Evolutionary conservation across 768 basidiomycete genomes (phyloP), one percentile per base, ranked within the genome.

Genomic region (Pleurotus platypus): DNA sequence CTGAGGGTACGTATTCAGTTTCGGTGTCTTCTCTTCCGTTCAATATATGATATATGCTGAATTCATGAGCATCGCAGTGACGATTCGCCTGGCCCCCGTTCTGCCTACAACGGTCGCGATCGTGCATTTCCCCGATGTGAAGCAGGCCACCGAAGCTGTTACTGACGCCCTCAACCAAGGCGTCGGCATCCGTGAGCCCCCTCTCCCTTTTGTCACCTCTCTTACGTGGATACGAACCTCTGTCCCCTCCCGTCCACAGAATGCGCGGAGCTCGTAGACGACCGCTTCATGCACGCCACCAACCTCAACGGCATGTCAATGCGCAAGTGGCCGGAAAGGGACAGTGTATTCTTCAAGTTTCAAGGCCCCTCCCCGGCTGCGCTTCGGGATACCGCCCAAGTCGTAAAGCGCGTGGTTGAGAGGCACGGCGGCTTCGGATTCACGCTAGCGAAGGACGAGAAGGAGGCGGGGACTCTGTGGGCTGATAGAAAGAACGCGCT

Each of bases 261-360:
- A 76, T 94, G 92, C 57, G 83, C 93, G 38, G 93, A 95, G 63
- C 81, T 94, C 5, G 77, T 90, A 24, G 93, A 96, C 66, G 80
- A 83, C 47, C 70, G 77, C 45, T 84, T 86, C 69, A 87, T 92
- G 81, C 69, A 74, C 35, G 80, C 86, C 4, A 77, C 79, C 39
- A 86, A 88, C 68, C 71, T 73, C 45, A 80, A 73, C 56, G 83
- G 82, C 62, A 76, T 72, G 60, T 85, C 81, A 26, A 67, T 68
- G 38, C 78, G 75, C 40, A 78, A 78, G 58, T 92, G 85, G 70
- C 80, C 81, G 0, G 83, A 80, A 54, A 74, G 72, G 24, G 90
- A 92, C 66, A 84, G 81, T 18, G 76, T 96, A 9, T 92, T 93
- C 74, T 89, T 96, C 80, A 92, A 94, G 68, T 85, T 96, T 68